These are phyloP conservation scores for Solanum chmielewskii DNA, from an alignment of 257 asterid species.

Conservation along the genomic window DNA sequence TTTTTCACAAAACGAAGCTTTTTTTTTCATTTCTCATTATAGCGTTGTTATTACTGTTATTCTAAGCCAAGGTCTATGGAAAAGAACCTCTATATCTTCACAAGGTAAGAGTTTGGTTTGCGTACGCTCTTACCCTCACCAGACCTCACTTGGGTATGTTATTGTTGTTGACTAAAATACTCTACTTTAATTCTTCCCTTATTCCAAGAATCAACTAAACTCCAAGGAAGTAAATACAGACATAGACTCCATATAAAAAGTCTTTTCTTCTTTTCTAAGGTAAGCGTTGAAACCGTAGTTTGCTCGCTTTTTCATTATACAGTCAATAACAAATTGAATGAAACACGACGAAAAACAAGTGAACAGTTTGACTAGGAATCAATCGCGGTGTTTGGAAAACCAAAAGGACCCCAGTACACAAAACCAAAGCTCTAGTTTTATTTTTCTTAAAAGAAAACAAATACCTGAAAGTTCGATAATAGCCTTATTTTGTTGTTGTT, in stretches of 20 bases:
- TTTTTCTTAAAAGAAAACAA: not conserved
- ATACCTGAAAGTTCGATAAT: not conserved
- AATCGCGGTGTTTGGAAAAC: not conserved
- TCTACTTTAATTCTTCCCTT: not conserved
- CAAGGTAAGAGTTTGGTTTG: too few relatives aligned
- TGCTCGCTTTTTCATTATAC: not conserved
- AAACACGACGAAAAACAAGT: not conserved
- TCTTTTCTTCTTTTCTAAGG: not conserved
- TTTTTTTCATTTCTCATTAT: too few relatives aligned
- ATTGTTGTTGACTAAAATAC: not conserved
- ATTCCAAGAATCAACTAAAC: not conserved
- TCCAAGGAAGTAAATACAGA: not conserved
- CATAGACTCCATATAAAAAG: not conserved
- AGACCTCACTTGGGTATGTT: too few relatives aligned
- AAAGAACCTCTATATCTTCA: too few relatives aligned
- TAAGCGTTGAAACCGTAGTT: not conserved
- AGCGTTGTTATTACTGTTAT: too few relatives aligned
- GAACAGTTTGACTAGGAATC: not conserved
- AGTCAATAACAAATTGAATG: constrained; percentile 4
- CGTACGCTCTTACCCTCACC: too few relatives aligned
- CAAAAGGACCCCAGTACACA: too few relatives aligned
- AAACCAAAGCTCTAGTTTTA: too few relatives aligned
- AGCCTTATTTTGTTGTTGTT: not conserved
- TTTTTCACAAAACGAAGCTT: too few relatives aligned
- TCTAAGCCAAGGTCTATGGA: too few relatives aligned